Evolutionary conservation across 1,139 yeast species (phyloP), one percentile per base, ranked within the genome.

Genomic region (Ogataea hybrid): DNA sequence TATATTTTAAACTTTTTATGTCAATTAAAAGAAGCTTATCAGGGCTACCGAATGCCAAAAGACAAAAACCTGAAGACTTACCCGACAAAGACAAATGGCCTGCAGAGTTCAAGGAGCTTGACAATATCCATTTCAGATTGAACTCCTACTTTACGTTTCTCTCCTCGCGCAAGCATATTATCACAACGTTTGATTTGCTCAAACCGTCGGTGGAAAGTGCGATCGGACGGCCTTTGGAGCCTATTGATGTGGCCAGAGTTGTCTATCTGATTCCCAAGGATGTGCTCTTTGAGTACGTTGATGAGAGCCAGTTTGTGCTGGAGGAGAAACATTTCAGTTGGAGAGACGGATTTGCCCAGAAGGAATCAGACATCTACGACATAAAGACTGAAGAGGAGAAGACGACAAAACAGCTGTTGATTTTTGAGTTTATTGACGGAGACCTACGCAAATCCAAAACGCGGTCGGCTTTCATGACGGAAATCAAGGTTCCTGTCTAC

Each of bases 351-450:
- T 71, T 59, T 46, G 58, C 66, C 40, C 71, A 75, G 50, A 68
- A 73, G 40, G 79, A 75, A 31, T 55, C 61, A 23, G 81, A 77
- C 54, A 68, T 77, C 27, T 76, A 69, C 46, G 68, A 74, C 32
- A 53, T 75, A 27, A 69, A 73, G 41, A 69, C 64, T 25, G 56
- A 59, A 28, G 64, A 64, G 15, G 56, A 57, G 27, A 64, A 63
- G 41, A 53, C 56, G 10, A 57, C 65, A 1, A 67, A 67, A 27
- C 88, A 82, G 51, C 55, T 86, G 3, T 67, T 89, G 21, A 70
- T 88, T 2, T 84, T 89, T 59, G 95, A 85, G 54, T 87, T 89
- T 59, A 70, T 78, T 15, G 96, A 89, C 62, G 87, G 88, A 3
- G 68, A 73, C 41, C 61, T 75, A 55, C 60, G 66, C 39, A 68